Evolutionary conservation across 2,329 filamentous ascomycete genomes (phyloP), one percentile per base, ranked within the genome.

Genomic region (Paracoccidioides brasiliensis): DNA sequence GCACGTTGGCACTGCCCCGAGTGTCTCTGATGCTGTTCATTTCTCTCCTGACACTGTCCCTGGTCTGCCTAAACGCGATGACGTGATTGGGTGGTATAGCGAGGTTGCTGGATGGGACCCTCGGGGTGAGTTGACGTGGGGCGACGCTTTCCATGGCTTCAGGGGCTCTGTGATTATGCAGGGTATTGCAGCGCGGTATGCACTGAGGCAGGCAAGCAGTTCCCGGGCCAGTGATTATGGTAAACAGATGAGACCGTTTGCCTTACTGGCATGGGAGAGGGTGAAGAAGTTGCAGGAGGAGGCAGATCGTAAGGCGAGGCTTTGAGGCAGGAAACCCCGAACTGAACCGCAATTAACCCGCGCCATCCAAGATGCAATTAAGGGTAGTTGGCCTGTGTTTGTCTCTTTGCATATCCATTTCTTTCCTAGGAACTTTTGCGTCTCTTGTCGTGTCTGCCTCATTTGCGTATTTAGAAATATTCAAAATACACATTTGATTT

Each of bases 151-250:
- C 67, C 77, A 77, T 52, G 74, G 78, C 30, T 83, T 82, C 65
- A 73, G 82, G 51, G 76, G 74, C 38, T 75, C 77, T 30, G 75
- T 84, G 43, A 84, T 84, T 66, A 81, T 76, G 84, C 93, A 98
- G 75, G 93, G 93, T 3, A 97, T 98, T 68, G 90, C 90, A 51
- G 93, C 93, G 52, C 76, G 93, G 60, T 86, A 86, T 69, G 93
- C 93, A 32, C 74, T 80, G 50, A 76, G 91, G 51, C 91, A 97
- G 77, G 93, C 93, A 41, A 95, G 90, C 72, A 95, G 89, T 69
- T 86, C 82, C 56, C 81, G 86, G 68, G 93, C 93, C 5, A 80
- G 77, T 62, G 78, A 83, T 44, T 88, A 95, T 70, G 89, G 79
- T 1, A 74, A 74, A 55, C 80, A 81, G 68, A 83, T 87, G 72